Conservation (phyloP, 148 eudicot species). For the Fagopyrum homotropicum region DNA sequence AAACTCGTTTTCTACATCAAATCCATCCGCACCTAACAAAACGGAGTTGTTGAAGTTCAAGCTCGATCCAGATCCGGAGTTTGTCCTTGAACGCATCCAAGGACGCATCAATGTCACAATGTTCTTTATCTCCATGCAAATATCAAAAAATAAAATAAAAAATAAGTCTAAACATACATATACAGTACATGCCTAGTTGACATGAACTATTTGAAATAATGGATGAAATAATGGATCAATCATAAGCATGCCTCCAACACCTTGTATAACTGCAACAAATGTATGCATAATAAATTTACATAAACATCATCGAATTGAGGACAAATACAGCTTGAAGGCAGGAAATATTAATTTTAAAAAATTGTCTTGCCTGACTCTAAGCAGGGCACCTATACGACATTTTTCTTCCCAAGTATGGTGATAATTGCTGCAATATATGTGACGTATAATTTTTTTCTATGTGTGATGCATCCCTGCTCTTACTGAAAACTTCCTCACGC, state of each 20-base stretch:
- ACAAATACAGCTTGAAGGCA: background rate
- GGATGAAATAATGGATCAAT: conserved; percentile 97
- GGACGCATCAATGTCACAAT: no score
- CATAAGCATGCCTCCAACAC: conserved; percentile 94
- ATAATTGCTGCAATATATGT: conserved; percentile 48
- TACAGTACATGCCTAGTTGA: conserved; percentile 22
- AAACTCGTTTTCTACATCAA: no score
- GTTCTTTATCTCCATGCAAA: conserved; percentile 33
- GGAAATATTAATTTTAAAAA: background rate
- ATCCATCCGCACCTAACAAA: no score
- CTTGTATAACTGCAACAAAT: conserved; percentile 67
- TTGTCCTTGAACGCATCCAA: no score
- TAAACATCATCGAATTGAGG: background rate
- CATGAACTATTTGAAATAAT: conserved; percentile 78
- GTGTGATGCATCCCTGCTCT: conserved; percentile 54
- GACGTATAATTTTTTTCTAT: conserved; percentile 43
- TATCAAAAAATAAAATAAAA: background rate
- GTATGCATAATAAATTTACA: background rate
- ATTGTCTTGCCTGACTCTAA: conserved; percentile 84
- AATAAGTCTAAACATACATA: background rate
- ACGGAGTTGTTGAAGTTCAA: no score
- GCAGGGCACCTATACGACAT: conserved; percentile 63
- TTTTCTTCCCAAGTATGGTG: conserved; percentile 30
- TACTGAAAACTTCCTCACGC: conserved; percentile 57
- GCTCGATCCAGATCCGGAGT: no score